These are phyloP conservation scores for Tagetes patula DNA, from an alignment of 129 eudicot species.

Conservation along the genomic window DNA sequence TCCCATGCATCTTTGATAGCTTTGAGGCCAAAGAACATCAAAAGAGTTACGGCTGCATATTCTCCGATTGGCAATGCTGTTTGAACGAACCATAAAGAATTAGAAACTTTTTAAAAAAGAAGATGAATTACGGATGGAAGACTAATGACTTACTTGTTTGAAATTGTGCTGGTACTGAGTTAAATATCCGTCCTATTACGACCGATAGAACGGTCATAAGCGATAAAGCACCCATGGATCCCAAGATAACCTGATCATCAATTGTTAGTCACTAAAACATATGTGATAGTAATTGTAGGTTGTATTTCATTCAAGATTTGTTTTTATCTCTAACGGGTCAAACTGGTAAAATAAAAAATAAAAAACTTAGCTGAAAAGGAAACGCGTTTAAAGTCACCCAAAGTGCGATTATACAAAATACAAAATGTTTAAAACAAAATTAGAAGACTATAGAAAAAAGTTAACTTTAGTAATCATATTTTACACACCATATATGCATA, in stretches of 20 bases:
- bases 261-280: constrained; percentile 2
- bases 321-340: not conserved
- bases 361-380: not conserved
- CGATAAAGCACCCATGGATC: constrained; percentile 95
- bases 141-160: constrained; percentile 69
- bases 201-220: constrained; percentile 84
- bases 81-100: constrained; percentile 11
- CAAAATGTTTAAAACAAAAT: not conserved
- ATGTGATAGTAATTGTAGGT: not conserved
- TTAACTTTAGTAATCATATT: not conserved
- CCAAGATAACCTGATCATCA: constrained; percentile 73
- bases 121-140: not conserved
- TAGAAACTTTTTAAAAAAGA: not conserved
- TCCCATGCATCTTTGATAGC: constrained; percentile 98
- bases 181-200: constrained; percentile 85
- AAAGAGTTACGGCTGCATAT: constrained; percentile 86
- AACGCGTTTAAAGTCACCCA: constrained; percentile 1
- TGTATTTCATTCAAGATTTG: not conserved
- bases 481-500: not conserved
- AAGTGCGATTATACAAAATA: not conserved
- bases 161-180: constrained; percentile 94
- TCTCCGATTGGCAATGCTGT: constrained; percentile 98
- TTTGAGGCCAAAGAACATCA: constrained; percentile 92
- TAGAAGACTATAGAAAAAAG: not conserved
- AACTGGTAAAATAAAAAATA: not conserved